These are phyloP conservation scores for Populus hybrid DNA, from an alignment of 441 rosid genomes.

Conservation along the genomic window DNA sequence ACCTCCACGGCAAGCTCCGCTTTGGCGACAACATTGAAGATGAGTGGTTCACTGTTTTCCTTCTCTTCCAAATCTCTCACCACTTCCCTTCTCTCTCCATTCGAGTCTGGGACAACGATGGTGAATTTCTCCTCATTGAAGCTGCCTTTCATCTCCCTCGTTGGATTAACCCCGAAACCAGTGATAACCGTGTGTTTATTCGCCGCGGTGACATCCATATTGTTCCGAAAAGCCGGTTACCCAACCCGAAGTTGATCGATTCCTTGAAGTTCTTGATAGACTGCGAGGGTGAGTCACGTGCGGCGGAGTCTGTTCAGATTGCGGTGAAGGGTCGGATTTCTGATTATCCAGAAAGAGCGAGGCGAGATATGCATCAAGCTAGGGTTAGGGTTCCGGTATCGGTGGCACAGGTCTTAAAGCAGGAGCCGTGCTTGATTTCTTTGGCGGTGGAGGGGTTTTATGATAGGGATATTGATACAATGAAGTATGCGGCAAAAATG, in stretches of 20 bases:
- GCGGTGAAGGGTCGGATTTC: constrained; percentile 52
- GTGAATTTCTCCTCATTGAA: constrained; percentile 89
- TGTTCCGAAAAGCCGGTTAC: constrained; percentile 45
- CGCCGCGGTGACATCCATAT: constrained; percentile 68
- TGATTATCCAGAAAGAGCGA: constrained; percentile 60
- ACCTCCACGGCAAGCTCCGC: constrained; percentile 71
- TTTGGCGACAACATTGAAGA: constrained; percentile 90
- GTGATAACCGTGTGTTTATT: constrained; percentile 62
- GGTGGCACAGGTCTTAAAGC: constrained; percentile 63
- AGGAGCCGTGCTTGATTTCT: constrained; percentile 69
- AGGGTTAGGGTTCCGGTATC: constrained; percentile 64
- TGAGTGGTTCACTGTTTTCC: constrained; percentile 85
- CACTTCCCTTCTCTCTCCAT: constrained; percentile 58
- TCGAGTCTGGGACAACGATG: constrained; percentile 77
- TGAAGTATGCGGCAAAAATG: constrained; percentile 86
- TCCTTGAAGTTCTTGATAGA: constrained; percentile 44
- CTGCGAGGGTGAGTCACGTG: constrained; percentile 33
- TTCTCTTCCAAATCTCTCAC: constrained; percentile 67
- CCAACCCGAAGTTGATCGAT: constrained; percentile 40
- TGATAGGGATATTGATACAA: constrained; percentile 81
- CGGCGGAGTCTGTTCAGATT: constrained; percentile 44
- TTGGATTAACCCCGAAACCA: constrained; percentile 69
- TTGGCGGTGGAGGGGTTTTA: constrained; percentile 87
- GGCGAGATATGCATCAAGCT: constrained; percentile 49
- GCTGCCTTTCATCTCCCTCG: constrained; percentile 85